A percentile compares a stretch with the other conserved stretches of the same genome.
phyloP scores from a whole-genome alignment of 2,329 filamentous ascomycete genomes.

The Aspergillus pseudotamarii region DNA sequence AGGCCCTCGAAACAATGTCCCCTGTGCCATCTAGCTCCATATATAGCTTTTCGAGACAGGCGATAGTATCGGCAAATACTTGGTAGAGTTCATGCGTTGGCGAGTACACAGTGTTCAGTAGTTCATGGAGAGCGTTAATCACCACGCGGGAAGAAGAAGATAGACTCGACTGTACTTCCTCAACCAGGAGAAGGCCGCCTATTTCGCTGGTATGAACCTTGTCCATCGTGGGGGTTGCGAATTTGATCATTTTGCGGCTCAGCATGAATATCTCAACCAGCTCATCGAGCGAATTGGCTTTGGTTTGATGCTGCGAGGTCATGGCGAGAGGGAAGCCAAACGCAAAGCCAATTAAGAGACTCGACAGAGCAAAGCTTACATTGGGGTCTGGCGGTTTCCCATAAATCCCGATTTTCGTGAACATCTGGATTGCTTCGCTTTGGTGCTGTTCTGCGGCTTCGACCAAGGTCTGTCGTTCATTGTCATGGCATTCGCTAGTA shows the following conservation, averaged over 20 bases:
- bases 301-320: neutral
- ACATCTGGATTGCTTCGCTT: neutral
- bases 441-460: neutral
- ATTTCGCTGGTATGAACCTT: neutral
- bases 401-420: neutral
- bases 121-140: neutral
- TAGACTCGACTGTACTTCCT: neutral
- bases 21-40: neutral
- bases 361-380: neutral
- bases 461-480: conserved; percentile 14
- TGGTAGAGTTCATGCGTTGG: neutral
- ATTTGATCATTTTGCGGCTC: neutral
- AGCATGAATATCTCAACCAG: conserved; percentile 8
- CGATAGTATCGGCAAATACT: neutral
- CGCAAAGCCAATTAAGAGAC: conserved; percentile 18
- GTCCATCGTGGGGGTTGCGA: neutral
- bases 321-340: conserved; percentile 22
- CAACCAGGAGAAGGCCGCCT: conserved; percentile 2
- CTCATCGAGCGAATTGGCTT: neutral
- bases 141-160: neutral
- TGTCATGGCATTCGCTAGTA: conserved; percentile 21
- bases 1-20: neutral
- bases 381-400: neutral
- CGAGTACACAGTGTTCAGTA: neutral
- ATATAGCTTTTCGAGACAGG: neutral